Conservation (phyloP, 2,329 filamentous ascomycete genomes). For the Huntiella bhutanensis region DNA sequence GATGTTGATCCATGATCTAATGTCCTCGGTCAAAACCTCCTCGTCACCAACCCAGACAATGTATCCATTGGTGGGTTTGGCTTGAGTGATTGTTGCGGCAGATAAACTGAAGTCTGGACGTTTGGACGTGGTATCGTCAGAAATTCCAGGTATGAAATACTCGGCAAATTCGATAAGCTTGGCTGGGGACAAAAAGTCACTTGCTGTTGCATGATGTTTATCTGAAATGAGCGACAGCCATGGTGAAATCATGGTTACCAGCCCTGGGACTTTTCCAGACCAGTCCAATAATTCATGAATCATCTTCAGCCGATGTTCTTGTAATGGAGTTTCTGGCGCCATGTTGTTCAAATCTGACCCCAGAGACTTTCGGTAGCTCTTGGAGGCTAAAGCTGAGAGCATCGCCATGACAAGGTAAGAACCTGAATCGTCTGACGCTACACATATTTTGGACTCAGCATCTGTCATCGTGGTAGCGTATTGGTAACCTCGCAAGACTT, state of each 20-base stretch:
- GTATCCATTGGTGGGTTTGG: constrained; percentile 41
- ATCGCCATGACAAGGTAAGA: constrained; percentile 55
- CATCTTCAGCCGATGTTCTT: constrained; percentile 3
- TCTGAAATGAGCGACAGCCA: constrained; percentile 58
- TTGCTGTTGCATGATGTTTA: constrained; percentile 46
- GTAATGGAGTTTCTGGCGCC: neutral
- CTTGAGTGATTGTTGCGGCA: neutral
- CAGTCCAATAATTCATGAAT: constrained; percentile 2
- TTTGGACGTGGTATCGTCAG: neutral
- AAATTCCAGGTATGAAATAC: constrained; percentile 33
- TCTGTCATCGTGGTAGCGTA: constrained; percentile 42
- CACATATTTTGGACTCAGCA: constrained; percentile 43
- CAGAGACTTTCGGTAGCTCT: constrained; percentile 4
- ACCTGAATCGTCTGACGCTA: constrained; percentile 66
- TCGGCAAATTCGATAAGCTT: constrained; percentile 50
- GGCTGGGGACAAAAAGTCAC: constrained; percentile 54
- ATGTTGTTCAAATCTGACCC: neutral
- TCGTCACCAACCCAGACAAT: constrained; percentile 55
- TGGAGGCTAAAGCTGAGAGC: constrained; percentile 20
- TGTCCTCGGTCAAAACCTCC: constrained; percentile 59
- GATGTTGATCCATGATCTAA: constrained; percentile 31
- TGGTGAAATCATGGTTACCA: constrained; percentile 60
- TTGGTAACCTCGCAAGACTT: constrained; percentile 51
- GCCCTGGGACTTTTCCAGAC: constrained; percentile 17
- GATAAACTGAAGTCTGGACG: neutral